Base-by-base conservation (phyloP, 768 basidiomycete genomes). In the Dentipellis fragilis region DNA sequence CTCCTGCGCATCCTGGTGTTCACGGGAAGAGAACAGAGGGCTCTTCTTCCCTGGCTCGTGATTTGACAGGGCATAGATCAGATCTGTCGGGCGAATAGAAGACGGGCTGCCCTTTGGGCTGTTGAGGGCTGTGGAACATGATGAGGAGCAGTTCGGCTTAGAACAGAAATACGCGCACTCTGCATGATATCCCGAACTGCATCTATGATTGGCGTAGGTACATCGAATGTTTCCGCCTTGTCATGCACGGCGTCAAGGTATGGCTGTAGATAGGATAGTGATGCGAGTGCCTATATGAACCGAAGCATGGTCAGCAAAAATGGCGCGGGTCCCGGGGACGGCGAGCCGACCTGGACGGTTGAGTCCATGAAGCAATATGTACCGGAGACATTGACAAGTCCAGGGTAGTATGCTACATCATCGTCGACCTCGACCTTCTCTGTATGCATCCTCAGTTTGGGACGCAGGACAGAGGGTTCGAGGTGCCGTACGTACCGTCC, bases 351-450 rank as follows among this genome's bases (percentile, higher is more conserved):
- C 80, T 97, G 95, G 10, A 97, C 73, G 2, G 93, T 93, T 11
- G 95, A 93, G 67, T 98, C 95, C 84, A 97, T 89, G 74, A 96
- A 98, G 66, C 95, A 97, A 61, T 95, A 89, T 52, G 93, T 95
- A 10, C 94, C 94, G 9, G 93, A 94, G 38, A 94, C 86, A 64
- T 97, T 97, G 65, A 96, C 88, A 51, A 97, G 84, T 0, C 94
- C 94, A 1, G 93, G 88, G 68, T 90, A 96, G 63, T 83, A 78
- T 19, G 77, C 75, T 14, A 76, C 63, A 54, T 67, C 61, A 45
- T 62, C 62, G 46, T 63, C 60, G 16, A 46, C 42, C 39, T 53
- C 50, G 36, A 10, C 12, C 29, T 51, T 49, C 34, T 34, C 34
- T 29, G 10, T 10, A 45, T 7, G n/a, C 14, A 22, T 16, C 21